Evolutionary conservation across 2,329 filamentous ascomycete species (phyloP).

Genomic region (Talaromyces sp.): DNA sequence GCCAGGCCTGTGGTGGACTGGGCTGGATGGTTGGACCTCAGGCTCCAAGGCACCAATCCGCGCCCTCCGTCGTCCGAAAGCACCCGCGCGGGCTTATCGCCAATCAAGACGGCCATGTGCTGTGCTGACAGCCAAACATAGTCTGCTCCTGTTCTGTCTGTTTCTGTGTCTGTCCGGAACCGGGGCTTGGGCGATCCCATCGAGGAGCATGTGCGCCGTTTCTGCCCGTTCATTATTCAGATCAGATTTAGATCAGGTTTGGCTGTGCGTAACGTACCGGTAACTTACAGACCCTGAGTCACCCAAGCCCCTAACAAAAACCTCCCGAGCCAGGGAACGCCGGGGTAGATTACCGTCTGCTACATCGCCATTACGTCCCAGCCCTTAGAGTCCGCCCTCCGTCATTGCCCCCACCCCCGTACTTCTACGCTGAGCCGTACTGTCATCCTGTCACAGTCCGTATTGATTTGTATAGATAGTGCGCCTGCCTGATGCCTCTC

Average conservation of each 20-base stretch:
- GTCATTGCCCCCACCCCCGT: conserved; percentile 12
- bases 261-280: conserved; percentile 3
- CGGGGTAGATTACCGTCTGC: conserved; percentile 6
- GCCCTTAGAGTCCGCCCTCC: neutral
- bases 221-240: conserved; percentile 3
- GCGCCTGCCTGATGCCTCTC: conserved; percentile 4
- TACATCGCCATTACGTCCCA: neutral
- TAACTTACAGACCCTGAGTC: neutral
- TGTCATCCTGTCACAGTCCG: neutral
- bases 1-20: neutral
- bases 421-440: neutral
- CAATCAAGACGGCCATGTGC: conserved; percentile 17
- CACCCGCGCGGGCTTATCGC: conserved; percentile 14
- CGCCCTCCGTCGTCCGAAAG: conserved; percentile 12
- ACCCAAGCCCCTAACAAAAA: neutral
- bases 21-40: conserved; percentile 6
- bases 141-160: neutral
- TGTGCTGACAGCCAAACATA: neutral
- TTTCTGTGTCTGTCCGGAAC: neutral
- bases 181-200: neutral
- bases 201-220: conserved; percentile 9
- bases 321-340: conserved; percentile 1
- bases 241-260: neutral
- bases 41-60: conserved; percentile 9
- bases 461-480: neutral